Evolutionary conservation across 257 asterid genomes (phyloP).

Genomic region (Penstemon barbatus): DNA sequence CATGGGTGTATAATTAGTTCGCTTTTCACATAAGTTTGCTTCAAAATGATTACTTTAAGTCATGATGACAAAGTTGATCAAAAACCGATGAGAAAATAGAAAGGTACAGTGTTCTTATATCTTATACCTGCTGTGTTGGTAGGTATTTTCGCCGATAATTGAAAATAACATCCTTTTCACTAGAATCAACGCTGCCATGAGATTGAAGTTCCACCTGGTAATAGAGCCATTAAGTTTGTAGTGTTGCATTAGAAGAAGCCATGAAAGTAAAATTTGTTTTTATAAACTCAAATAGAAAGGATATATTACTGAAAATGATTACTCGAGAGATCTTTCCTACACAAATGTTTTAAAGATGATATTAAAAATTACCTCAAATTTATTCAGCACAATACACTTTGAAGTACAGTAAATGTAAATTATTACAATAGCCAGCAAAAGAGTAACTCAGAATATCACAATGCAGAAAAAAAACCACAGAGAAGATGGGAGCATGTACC

Average conservation of each 20-base stretch:
- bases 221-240: conserved; percentile 27
- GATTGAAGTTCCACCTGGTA: conserved; percentile 80
- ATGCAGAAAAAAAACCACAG: not conserved
- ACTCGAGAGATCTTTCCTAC: no score
- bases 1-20: no score
- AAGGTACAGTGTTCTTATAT: not conserved
- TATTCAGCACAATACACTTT: no score
- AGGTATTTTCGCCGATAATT: conserved; percentile 80
- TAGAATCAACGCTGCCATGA: conserved; percentile 45
- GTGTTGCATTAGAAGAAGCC: conserved; percentile 19
- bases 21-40: no score
- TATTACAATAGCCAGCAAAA: no score
- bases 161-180: conserved; percentile 75
- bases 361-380: no score
- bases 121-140: conserved; percentile 79
- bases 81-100: not conserved
- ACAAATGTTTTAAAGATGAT: no score
- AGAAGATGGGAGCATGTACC: conserved; percentile 39
- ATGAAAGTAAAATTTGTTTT: conserved; percentile 12
- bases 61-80: conserved; percentile 4
- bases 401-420: no score
- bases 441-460: no score
- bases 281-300: conserved; percentile 12
- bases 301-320: not conserved
- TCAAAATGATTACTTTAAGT: not conserved